Base-by-base conservation (phyloP, 805 yeast genomes). In the Clavispora carvajalis region DNA sequence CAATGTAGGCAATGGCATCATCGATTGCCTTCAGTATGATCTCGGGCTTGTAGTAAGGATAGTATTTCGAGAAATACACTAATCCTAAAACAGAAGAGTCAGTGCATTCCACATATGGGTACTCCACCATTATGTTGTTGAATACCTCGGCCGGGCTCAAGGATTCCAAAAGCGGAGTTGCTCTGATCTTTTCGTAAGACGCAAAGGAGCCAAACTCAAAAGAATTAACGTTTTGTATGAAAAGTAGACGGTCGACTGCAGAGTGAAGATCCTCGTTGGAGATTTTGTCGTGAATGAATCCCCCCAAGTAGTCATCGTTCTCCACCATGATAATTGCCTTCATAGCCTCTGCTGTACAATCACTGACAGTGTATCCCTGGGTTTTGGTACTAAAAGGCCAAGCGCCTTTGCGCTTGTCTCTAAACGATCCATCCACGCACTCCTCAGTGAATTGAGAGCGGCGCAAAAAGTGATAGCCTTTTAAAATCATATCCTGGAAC, bases 121-220 rank as follows among this genome's bases (percentile, higher is more conserved):
- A 93, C 62, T 93, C 99, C 19, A 93, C 95, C 99, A 93, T 93
- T 44, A 93, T 93, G 52, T 93, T 90, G 43, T 95, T 96, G 64
- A 93, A 93, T 0, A 93, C 99, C 59, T 93, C 99, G 1, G 99
- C 99, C 0, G 99, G 98, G 51, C 91, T 91, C 43, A 93, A 65
- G 38, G 63, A 54, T 58, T 93, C 99, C 44, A 93, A 55, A 28
- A 79, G 44, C 11, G 88, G 79, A 0, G 95, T 78, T 0, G 95
- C 89, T 50, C 89, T 81, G 46, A 87, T 91, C 39, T 69, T 73
- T 57, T 93, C 99, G 61, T 93, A 93, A 0, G 96, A 78, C 0
- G 97, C 84, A 63, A 89, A 93, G 1, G 98, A 86, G 1, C 99
- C 98, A 60, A 73, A 83, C 51, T 90, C 91, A 57, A 80, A 85